Conservation (phyloP, 1,284 basidiomycete genomes). For the Cutaneotrichosporon dermatis region DNA sequence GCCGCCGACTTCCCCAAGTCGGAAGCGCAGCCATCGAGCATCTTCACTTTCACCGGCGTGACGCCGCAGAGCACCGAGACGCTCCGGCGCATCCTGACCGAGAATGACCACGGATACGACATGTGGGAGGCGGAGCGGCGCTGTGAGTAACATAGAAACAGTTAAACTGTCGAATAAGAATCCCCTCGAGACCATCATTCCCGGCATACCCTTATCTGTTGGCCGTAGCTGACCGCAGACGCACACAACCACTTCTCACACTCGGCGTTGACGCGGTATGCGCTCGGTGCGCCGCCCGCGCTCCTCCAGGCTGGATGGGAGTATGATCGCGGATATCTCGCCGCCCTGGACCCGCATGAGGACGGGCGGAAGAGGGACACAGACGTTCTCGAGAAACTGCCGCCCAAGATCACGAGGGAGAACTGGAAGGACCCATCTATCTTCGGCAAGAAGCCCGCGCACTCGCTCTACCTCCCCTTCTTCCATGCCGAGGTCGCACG, state of each 20-base stretch:
- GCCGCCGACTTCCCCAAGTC: slow-evolving; percentile 30
- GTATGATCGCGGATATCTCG: slow-evolving; percentile 42
- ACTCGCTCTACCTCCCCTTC: slow-evolving; percentile 58
- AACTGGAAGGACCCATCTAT: slow-evolving; percentile 56
- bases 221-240: slow-evolving; percentile 16
- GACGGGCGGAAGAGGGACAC: slow-evolving; percentile 25
- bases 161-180: too few relatives aligned
- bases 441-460: slow-evolving; percentile 56
- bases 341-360: slow-evolving; percentile 53
- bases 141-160: slow-evolving; percentile 20
- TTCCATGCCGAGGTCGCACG: slow-evolving; percentile 55
- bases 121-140: slow-evolving; percentile 51
- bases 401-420: slow-evolving; percentile 33
- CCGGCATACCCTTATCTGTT: too few relatives aligned
- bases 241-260: slow-evolving; percentile 59
- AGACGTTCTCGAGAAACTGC: slow-evolving; percentile 16
- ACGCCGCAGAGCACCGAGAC: slow-evolving; percentile 54
- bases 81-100: slow-evolving; percentile 54
- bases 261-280: slow-evolving; percentile 58
- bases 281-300: slow-evolving; percentile 58
- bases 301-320: slow-evolving; percentile 52
- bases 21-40: slow-evolving; percentile 27
- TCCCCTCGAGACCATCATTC: too few relatives aligned
- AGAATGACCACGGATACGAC: slow-evolving; percentile 59
- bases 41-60: slow-evolving; percentile 52